Evolutionary conservation across 345 rosid genomes (phyloP).

Genomic region (Gossypium sturtianum): DNA sequence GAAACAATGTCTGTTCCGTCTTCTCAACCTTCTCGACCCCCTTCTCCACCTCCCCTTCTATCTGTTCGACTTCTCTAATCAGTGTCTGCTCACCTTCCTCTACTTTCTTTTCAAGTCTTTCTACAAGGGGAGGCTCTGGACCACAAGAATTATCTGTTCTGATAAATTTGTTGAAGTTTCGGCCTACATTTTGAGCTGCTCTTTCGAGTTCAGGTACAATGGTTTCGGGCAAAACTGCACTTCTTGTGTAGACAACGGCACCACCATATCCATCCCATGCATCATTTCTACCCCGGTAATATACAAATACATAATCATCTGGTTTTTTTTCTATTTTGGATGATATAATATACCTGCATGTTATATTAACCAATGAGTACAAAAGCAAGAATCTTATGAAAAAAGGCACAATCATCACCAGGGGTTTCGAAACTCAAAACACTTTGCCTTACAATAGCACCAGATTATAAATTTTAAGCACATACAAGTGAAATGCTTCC

Average conservation of each 20-base stretch:
- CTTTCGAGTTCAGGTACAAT: slow-evolving; percentile 75
- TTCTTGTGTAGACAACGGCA: slow-evolving; percentile 89
- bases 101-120: slow-evolving; percentile 84
- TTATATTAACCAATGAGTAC: neutral
- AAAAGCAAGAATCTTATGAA: neutral
- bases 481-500: neutral
- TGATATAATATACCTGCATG: slow-evolving; percentile 76
- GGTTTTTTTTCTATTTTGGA: slow-evolving; percentile 62
- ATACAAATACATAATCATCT: slow-evolving; percentile 77
- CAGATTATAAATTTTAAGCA: neutral
- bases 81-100: slow-evolving; percentile 77
- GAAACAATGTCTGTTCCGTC: slow-evolving; percentile 62
- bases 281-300: slow-evolving; percentile 82
- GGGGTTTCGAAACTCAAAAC: neutral
- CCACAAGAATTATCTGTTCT: slow-evolving; percentile 75
- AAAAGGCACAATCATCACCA: neutral
- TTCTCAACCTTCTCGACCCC: slow-evolving; percentile 43
- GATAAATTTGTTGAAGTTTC: slow-evolving; percentile 68
- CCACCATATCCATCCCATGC: slow-evolving; percentile 99
- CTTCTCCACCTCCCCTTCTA: slow-evolving; percentile 43
- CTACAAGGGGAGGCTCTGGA: slow-evolving; percentile 86
- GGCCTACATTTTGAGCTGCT: slow-evolving; percentile 73
- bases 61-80: slow-evolving; percentile 61
- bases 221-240: slow-evolving; percentile 57
- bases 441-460: neutral